Evolutionary conservation across 2,329 filamentous ascomycete species (phyloP).

Genomic region (Bipolaris zeicola): DNA sequence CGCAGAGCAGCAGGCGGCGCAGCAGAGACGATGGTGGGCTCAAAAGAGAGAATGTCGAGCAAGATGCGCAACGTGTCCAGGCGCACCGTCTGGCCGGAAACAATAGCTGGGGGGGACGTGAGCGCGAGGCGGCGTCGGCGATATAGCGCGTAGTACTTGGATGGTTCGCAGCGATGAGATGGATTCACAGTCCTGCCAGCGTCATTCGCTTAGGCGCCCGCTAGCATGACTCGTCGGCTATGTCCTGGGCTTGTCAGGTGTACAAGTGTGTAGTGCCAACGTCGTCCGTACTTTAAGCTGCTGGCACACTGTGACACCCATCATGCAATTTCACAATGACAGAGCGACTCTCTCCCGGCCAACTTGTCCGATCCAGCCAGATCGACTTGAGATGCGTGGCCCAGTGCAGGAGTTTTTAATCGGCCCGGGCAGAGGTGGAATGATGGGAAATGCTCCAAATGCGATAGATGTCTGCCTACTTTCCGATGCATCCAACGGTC

Average conservation of each 20-base stretch:
- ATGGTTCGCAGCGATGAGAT: slow-evolving; percentile 19
- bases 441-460: slow-evolving; percentile 14
- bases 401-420: not conserved
- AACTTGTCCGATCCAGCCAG: not conserved
- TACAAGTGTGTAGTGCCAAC: slow-evolving; percentile 6
- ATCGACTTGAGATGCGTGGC: not conserved
- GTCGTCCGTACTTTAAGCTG: slow-evolving; percentile 4
- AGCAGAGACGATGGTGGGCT: not conserved
- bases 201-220: slow-evolving; percentile 14
- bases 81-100: not conserved
- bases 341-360: not conserved
- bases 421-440: slow-evolving; percentile 10
- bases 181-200: slow-evolving; percentile 18
- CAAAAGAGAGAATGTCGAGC: not conserved
- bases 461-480: slow-evolving; percentile 2
- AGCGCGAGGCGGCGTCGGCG: slow-evolving; percentile 4
- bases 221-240: slow-evolving; percentile 19
- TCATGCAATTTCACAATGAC: not conserved
- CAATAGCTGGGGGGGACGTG: not conserved
- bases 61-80: slow-evolving; percentile 5
- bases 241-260: slow-evolving; percentile 3
- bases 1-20: not conserved
- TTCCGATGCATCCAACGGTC: not conserved
- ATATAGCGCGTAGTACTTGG: slow-evolving; percentile 12
- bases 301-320: not conserved